phyloP scores from a whole-genome alignment of 2,329 filamentous ascomycete genomes.

The Stagonosporopsis vannaccii region DNA sequence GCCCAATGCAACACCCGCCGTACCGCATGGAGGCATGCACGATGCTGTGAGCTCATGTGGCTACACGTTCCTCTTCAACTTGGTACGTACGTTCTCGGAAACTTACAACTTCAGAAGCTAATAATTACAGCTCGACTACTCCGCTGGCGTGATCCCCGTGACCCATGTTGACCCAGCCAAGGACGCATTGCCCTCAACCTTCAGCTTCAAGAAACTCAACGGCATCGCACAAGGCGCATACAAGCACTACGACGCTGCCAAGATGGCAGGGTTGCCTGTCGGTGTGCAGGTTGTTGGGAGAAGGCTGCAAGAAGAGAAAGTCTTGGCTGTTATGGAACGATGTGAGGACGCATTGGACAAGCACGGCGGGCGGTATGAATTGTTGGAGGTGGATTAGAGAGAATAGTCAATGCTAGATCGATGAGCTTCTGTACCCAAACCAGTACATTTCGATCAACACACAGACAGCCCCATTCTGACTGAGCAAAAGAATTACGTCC shows the following conservation, averaged over 20 bases:
- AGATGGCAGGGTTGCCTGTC: constrained; percentile 88
- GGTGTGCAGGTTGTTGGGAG: constrained; percentile 84
- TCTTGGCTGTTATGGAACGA: constrained; percentile 78
- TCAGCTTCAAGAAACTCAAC: constrained; percentile 72
- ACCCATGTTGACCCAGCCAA: constrained; percentile 77
- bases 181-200: constrained; percentile 70
- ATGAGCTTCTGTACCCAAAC: neutral
- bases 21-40: constrained; percentile 86
- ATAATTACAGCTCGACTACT: constrained; percentile 75
- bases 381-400: constrained; percentile 55
- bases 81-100: constrained; percentile 61
- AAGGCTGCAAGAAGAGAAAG: constrained; percentile 85
- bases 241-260: constrained; percentile 79
- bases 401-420: neutral
- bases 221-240: constrained; percentile 84
- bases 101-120: constrained; percentile 1
- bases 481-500: too few species aligned
- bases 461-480: too few species aligned
- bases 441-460: too few species aligned
- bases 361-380: constrained; percentile 58
- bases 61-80: constrained; percentile 92
- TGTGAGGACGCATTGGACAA: constrained; percentile 76
- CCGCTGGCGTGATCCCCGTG: constrained; percentile 81
- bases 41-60: constrained; percentile 86
- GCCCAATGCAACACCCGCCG: constrained; percentile 89